Percentiles rank a stretch among this genome's conserved stretches.
Evolutionary conservation across 192 early-diverging fungal species (phyloP).

Genomic region (Coemansia sp.): DNA sequence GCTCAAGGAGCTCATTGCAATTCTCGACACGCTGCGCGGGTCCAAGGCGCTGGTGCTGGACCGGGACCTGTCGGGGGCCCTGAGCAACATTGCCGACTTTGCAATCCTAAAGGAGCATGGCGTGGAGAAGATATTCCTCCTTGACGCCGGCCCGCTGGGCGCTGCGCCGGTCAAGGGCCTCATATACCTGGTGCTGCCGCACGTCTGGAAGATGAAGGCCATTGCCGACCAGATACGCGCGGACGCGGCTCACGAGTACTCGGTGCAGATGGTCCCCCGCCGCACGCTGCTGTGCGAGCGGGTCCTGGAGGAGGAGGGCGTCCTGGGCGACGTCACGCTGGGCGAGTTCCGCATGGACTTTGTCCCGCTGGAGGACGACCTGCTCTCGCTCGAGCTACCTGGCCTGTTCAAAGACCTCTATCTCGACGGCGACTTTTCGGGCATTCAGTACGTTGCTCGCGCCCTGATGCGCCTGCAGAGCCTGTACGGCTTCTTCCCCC

Average conservation of each 20-base stretch:
- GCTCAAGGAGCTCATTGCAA: slow-evolving; percentile 40
- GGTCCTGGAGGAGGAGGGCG: slow-evolving; percentile 89
- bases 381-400: slow-evolving; percentile 85
- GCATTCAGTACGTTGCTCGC: slow-evolving; percentile 42
- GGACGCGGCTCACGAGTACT: slow-evolving; percentile 47
- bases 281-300: slow-evolving; percentile 87
- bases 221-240: slow-evolving; percentile 58
- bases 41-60: slow-evolving; percentile 89
- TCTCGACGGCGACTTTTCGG: slow-evolving; percentile 52
- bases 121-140: slow-evolving; percentile 88
- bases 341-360: slow-evolving; percentile 87
- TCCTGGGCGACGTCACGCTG: slow-evolving; percentile 78
- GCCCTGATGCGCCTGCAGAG: slow-evolving; percentile 87
- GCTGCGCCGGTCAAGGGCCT: slow-evolving; percentile 63
- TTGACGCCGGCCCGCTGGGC: slow-evolving; percentile 59
- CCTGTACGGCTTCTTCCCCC: slow-evolving; percentile 82
- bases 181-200: slow-evolving; percentile 81
- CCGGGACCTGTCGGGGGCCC: slow-evolving; percentile 69
- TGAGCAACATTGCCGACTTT: slow-evolving; percentile 86
- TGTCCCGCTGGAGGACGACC: slow-evolving; percentile 84
- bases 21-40: slow-evolving; percentile 58
- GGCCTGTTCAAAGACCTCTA: slow-evolving; percentile 77
- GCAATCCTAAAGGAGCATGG: slow-evolving; percentile 90
- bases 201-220: slow-evolving; percentile 69
- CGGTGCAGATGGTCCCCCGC: slow-evolving; percentile 82